phyloP scores from a whole-genome alignment of 768 basidiomycete species.

The Chalciporus sphaerocephalus region DNA sequence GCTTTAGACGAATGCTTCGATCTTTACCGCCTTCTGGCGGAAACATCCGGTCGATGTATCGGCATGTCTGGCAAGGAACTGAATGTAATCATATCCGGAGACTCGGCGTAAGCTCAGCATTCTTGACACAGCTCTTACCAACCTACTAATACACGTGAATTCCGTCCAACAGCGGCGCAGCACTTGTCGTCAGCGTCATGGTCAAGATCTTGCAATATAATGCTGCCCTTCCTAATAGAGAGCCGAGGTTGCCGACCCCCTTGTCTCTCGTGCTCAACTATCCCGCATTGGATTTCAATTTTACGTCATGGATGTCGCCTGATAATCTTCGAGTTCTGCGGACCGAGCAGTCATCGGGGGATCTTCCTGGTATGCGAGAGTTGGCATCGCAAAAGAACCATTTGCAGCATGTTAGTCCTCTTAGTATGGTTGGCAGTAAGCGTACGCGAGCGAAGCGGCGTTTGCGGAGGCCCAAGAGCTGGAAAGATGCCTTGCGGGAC shows the following conservation, averaged over 20 bases:
- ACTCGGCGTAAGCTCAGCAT: conserved; percentile 81
- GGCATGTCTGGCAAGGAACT: conserved; percentile 86
- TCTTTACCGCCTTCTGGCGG: conserved; percentile 73
- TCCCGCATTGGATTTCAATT: conserved; percentile 94
- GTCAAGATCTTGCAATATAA: conserved; percentile 76
- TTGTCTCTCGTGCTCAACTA: conserved; percentile 85
- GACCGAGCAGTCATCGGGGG: conserved; percentile 81
- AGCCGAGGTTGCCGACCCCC: conserved; percentile 60
- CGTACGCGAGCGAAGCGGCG: conserved; percentile 35
- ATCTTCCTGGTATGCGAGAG: conserved; percentile 68
- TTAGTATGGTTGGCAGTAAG: conserved; percentile 84
- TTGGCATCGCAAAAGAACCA: conserved; percentile 83
- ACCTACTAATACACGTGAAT: conserved; percentile 10
- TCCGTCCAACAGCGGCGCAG: conserved; percentile 64
- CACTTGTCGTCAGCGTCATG: conserved; percentile 79
- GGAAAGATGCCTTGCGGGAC: conserved; percentile 55
- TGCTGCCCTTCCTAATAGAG: conserved; percentile 23
- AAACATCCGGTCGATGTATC: conserved; percentile 73
- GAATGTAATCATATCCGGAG: conserved; percentile 78
- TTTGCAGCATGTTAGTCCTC: conserved; percentile 80
- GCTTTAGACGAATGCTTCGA: conserved; percentile 96
- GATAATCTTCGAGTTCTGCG: conserved; percentile 78
- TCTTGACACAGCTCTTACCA: neutral
- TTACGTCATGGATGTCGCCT: conserved; percentile 94
- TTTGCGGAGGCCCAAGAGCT: conserved; percentile 52